Conservation (phyloP, 306 rosid genomes). For the Crataegus laevigata region DNA sequence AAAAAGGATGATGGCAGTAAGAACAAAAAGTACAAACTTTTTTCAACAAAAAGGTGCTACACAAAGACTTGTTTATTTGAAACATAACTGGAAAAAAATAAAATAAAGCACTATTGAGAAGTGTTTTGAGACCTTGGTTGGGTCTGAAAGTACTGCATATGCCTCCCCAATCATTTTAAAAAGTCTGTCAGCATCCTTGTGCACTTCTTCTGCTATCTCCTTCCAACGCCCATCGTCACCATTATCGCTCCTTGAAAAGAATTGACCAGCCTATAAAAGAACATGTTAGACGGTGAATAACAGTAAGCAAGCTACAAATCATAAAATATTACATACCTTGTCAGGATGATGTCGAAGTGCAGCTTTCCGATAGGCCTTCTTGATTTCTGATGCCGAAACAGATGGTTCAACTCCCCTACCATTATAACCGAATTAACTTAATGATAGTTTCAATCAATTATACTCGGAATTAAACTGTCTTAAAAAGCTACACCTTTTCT, state of each 20-base stretch:
- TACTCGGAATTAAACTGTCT: background rate
- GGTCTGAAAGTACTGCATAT: constrained; percentile 81
- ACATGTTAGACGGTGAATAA: constrained; percentile 8
- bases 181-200: constrained; percentile 88
- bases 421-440: constrained; percentile 25
- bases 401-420: constrained; percentile 88
- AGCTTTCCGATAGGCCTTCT: constrained; percentile 97
- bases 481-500: constrained; percentile 1
- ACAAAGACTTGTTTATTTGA: background rate
- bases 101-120: background rate
- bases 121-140: constrained; percentile 45
- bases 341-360: constrained; percentile 98
- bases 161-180: constrained; percentile 97
- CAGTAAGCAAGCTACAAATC: background rate
- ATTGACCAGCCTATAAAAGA: constrained; percentile 71
- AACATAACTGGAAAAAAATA: background rate
- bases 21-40: background rate
- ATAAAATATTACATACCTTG: constrained; percentile 48
- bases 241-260: constrained; percentile 66
- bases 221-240: constrained; percentile 77
- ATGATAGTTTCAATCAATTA: constrained; percentile 8
- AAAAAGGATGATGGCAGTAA: background rate
- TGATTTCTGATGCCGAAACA: constrained; percentile 74
- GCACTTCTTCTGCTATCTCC: constrained; percentile 71
- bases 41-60: background rate